Evolutionary conservation across 2,329 filamentous ascomycete species (phyloP).

Genomic region (Penicillium expansum): DNA sequence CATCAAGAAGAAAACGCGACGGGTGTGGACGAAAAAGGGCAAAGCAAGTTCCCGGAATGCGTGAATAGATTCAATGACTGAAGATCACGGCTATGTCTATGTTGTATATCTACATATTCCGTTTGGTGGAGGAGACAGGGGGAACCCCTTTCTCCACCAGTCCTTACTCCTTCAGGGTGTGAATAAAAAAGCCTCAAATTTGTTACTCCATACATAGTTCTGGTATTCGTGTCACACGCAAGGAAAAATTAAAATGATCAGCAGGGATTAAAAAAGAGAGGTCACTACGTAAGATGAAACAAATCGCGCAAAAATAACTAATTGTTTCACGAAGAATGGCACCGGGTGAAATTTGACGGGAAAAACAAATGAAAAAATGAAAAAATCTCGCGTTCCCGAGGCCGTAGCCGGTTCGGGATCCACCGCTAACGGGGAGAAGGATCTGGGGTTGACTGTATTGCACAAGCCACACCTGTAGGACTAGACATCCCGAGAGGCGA

Average conservation of each 20-base stretch:
- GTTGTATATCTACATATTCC: too few relatives aligned
- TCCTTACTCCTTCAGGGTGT: conserved; percentile 14
- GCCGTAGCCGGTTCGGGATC: conserved; percentile 25
- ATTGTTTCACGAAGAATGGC: conserved; percentile 5
- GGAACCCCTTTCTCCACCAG: conserved; percentile 15
- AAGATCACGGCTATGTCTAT: conserved; percentile 1
- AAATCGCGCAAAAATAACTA: conserved; percentile 21
- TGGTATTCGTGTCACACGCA: conserved; percentile 16
- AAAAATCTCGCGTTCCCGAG: conserved; percentile 16
- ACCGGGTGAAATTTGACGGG: not conserved
- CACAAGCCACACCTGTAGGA: not conserved
- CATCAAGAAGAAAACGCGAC: conserved; percentile 8
- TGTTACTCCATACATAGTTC: conserved; percentile 4
- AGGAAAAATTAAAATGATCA: conserved; percentile 11
- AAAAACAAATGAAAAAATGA: not conserved
- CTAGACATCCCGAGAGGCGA: conserved; percentile 1
- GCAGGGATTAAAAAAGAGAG: conserved; percentile 7
- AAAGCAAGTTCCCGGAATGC: conserved; percentile 1
- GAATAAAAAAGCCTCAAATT: conserved; percentile 10
- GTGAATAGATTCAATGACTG: not conserved
- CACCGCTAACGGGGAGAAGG: conserved; percentile 23
- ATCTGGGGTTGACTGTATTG: conserved; percentile 21
- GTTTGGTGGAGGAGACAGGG: conserved; percentile 14
- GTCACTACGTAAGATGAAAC: conserved; percentile 10
- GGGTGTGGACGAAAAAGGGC: conserved; percentile 4